Base-by-base conservation (phyloP, 164 flowering plant species). In the Liriodendron chinense region DNA sequence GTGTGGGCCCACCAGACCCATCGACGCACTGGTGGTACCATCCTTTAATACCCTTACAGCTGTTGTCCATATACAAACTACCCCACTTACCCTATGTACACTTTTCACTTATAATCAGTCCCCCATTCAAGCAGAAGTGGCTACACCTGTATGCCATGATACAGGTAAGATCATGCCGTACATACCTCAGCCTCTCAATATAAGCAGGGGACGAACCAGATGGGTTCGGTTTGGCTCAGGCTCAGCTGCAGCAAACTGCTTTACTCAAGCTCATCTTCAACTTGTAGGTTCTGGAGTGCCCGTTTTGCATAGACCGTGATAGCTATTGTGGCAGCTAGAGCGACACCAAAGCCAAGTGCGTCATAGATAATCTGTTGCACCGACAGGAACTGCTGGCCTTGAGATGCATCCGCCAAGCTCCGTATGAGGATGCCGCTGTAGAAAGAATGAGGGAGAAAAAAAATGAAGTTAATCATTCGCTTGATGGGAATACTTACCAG, bases 391-490 rank as follows among this genome's bases (percentile, higher is more conserved):
- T 68, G 87, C 26, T 70, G 76, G 14, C 87, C 88, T 7, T 86
- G 80, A 47, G 94, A 81, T 49, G 96, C 98, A 81, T 95, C 92
- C 0, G 98, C 98, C 77, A 95, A 73, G 8, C 91, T 83, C 66
- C 83, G 77, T 69, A 95, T 87, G 61, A 95, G 76, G 77, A 90
- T 92, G 25, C 98, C 98, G 28, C 98, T 94, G 88, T 83, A 83
- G 34, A 61, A 75, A 28, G 70, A 67, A 53, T 10, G 13, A 53
- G 59, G 43, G 43, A 34, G 5, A 34, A 4, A 34, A 34, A 34
- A 34, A 4, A 34, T 7, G 5, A 34, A 34, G 43, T 34, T 34
- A 34, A 34, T 34, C 0, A 34, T 34, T 34, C 43, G 43, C 7
- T 34, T 34, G 43, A 7, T 34, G 43, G 43, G 43, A 34, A 34